Conservation (phyloP, 139 green algal genomes). For the Coelastrella sp. region DNA sequence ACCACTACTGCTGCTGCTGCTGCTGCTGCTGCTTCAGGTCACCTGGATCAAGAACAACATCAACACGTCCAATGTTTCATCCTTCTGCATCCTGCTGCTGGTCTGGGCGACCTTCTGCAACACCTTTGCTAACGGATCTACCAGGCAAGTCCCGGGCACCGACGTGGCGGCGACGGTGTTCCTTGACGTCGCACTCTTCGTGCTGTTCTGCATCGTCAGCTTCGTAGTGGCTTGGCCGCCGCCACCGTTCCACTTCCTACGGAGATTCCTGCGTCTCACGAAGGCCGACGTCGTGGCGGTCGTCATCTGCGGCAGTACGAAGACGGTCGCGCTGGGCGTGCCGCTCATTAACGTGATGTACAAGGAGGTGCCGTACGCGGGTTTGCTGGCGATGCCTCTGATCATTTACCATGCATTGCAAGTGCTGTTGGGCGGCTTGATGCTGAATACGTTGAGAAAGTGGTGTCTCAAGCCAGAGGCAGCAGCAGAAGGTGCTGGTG, state of each 20-base stretch:
- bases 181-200: constrained; percentile 53
- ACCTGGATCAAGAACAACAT: constrained; percentile 48
- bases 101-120: constrained; percentile 66
- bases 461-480: constrained; percentile 21
- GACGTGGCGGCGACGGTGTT: constrained; percentile 13
- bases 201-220: constrained; percentile 19
- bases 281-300: constrained; percentile 48
- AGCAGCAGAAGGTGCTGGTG: constrained; percentile 6
- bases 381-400: constrained; percentile 53
- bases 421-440: constrained; percentile 46
- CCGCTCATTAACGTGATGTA: constrained; percentile 63
- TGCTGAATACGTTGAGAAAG: constrained; percentile 32
- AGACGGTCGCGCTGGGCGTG: constrained; percentile 57
- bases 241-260: not conserved
- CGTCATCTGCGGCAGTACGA: constrained; percentile 56
- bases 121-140: constrained; percentile 50
- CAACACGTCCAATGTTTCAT: constrained; percentile 50
- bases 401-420: constrained; percentile 59
- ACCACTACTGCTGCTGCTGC: not conserved
- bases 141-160: not conserved
- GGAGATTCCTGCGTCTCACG: not conserved
- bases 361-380: constrained; percentile 43
- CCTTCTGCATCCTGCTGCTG: constrained; percentile 60
- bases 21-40: constrained; percentile 2
- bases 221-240: constrained; percentile 32